Conservation (phyloP, 441 rosid species). For the Adansonia gregorii region DNA sequence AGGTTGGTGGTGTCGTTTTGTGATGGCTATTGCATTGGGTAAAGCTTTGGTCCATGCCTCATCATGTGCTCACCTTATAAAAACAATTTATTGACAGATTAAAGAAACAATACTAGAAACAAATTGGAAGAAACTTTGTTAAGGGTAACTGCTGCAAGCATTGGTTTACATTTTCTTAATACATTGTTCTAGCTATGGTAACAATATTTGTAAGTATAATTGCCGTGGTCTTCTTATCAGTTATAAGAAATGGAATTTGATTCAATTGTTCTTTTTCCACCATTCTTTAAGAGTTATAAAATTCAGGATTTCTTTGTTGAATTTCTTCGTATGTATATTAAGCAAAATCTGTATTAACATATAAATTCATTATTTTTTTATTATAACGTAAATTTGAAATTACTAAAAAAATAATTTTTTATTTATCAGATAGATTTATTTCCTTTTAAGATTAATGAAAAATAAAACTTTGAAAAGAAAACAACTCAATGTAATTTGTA, state of each 20-base stretch:
- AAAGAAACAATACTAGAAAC: not conserved
- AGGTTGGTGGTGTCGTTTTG: slow-evolving; percentile 44
- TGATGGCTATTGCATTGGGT: slow-evolving; percentile 12
- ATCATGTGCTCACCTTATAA: slow-evolving; percentile 37
- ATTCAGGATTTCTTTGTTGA: not conserved
- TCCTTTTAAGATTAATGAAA: no score
- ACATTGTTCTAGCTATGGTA: not conserved
- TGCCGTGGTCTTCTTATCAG: not conserved
- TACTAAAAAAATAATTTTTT: no score
- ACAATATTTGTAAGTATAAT: not conserved
- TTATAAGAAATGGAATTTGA: not conserved
- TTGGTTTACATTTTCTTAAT: not conserved
- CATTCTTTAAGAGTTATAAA: not conserved
- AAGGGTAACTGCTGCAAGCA: not conserved
- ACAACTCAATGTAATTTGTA: no score
- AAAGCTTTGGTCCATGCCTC: slow-evolving; percentile 36
- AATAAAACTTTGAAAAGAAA: no score
- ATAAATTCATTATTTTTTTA: no score
- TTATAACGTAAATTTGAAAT: no score
- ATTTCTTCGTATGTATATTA: no score
- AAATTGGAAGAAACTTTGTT: not conserved
- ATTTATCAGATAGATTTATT: no score
- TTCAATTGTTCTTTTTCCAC: no score
- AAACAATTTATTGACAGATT: slow-evolving; percentile 6
- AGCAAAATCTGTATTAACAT: no score